Evolutionary conservation across 257 asterid genomes (phyloP), one percentile per base, ranked within the genome.

Genomic region (Scutellaria barbata): DNA sequence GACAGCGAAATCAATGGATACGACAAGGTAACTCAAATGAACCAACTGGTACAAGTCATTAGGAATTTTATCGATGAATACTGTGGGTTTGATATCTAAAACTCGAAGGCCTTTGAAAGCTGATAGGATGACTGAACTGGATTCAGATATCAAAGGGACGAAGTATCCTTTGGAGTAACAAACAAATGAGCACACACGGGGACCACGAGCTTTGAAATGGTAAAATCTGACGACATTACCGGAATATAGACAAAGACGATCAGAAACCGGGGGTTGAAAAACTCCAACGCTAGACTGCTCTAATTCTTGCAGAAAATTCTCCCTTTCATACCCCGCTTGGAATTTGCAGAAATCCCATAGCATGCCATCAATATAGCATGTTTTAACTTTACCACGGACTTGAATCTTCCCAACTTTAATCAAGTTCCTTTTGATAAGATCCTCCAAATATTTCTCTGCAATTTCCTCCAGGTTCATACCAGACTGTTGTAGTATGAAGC

Each of bases 31-130:
- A 76, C 86, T 75, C 78, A 82, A 20, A 63, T 73, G 77, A 73
- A 73, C 46, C 48, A 81, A 22, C 9, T 50, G 59, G 57, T 60
- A 48, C n/a, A 78, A 18, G 0, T 81, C 77, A 33, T 2, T 45
- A 1, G 83, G 82, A 1, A 81, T 63, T 13, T 30, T 30, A 30
- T 60, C 69, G 1, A 45, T 25, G 58, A 78, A 75, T 56, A 8
- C 51, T 73, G 78, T 62, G 58, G 83, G 72, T 58, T 55, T 54
- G 9, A 54, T 62, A 35, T 81, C 90, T 30, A 85, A 48, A 20
- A 85, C 90, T 18, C 88, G 18, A 11, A 85, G 79, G 39, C 80
- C 53, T 8, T 83, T 68, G 68, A 85, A 85, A 16, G 78, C 78
- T 22, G 63, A 69, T 0, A 79, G 84, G 33, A 86, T 71, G 61